Percentiles rank a stretch among this genome's conserved stretches.
Conservation (phyloP, 2,329 filamentous ascomycete species). For the Fusarium multiceps region DNA sequence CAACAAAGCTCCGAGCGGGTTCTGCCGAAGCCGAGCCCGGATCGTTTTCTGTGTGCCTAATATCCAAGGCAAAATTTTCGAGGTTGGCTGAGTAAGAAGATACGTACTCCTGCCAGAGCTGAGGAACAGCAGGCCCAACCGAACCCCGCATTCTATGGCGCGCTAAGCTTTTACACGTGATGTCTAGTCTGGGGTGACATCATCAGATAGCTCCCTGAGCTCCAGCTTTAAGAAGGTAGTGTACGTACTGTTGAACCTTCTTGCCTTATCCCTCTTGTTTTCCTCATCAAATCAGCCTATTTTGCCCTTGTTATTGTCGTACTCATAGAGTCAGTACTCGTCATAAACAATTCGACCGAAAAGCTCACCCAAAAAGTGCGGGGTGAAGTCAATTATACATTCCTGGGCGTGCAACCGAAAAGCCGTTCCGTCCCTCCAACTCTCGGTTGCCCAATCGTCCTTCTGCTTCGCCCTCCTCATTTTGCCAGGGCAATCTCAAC, state of each 20-base stretch:
- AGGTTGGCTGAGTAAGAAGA: constrained; percentile 19
- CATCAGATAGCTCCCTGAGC: constrained; percentile 44
- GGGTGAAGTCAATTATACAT: constrained; percentile 41
- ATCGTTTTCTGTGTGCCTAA: constrained; percentile 44
- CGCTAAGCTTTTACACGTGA: constrained; percentile 45
- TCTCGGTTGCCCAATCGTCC: constrained; percentile 38
- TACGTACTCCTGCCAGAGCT: constrained; percentile 25
- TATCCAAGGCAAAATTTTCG: constrained; percentile 22
- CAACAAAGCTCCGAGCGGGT: constrained; percentile 50
- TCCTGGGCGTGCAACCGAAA: constrained; percentile 42
- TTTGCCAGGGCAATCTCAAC: constrained; percentile 42
- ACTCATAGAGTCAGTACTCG: constrained; percentile 17
- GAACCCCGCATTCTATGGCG: constrained; percentile 45
- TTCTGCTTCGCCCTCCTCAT: constrained; percentile 31
- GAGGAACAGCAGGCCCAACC: constrained; percentile 36
- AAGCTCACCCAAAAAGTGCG: constrained; percentile 41
- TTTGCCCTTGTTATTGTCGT: constrained; percentile 19
- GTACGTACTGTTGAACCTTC: constrained; percentile 42
- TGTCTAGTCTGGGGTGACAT: constrained; percentile 40
- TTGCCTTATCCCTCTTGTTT: constrained; percentile 16
- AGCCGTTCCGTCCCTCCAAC: constrained; percentile 48
- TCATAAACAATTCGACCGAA: constrained; percentile 28
- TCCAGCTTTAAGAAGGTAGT: constrained; percentile 47
- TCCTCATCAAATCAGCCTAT: constrained; percentile 41
- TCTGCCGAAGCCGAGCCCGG: constrained; percentile 51